These are phyloP conservation scores for Penicillium sp. DNA, from an alignment of 2,329 filamentous ascomycete species.

Conservation along the genomic window DNA sequence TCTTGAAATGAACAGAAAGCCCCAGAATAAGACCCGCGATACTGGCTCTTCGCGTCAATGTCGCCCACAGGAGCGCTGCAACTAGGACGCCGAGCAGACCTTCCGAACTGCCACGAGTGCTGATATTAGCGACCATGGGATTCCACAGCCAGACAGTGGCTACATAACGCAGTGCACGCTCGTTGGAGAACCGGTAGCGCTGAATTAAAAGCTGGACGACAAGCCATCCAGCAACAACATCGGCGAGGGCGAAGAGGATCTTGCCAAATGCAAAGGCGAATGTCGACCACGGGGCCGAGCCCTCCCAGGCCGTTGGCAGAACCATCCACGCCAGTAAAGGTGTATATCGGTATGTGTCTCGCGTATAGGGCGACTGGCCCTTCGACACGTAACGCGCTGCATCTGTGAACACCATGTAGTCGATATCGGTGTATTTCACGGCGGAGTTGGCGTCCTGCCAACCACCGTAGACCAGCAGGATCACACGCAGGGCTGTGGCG, in stretches of 20 bases:
- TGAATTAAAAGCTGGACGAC: conserved; percentile 57
- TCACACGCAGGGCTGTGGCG: conserved; percentile 61
- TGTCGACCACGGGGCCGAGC: conserved; percentile 23
- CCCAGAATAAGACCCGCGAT: conserved; percentile 76
- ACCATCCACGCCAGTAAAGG: conserved; percentile 90
- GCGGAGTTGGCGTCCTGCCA: conserved; percentile 90
- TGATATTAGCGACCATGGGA: conserved; percentile 97
- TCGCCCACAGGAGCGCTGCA: conserved; percentile 78
- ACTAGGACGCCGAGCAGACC: conserved; percentile 84
- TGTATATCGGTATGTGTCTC: conserved; percentile 96
- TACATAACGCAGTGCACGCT: conserved; percentile 64
- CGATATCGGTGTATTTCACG: conserved; percentile 97
- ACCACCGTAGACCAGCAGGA: conserved; percentile 80
- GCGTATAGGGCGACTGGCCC: conserved; percentile 73
- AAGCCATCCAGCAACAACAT: conserved; percentile 80
- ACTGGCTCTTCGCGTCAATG: conserved; percentile 58
- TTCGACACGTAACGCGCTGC: conserved; percentile 72
- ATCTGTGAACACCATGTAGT: conserved; percentile 98
- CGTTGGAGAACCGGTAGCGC: conserved; percentile 48
- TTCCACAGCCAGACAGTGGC: conserved; percentile 91
- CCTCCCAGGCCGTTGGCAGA: conserved; percentile 66
- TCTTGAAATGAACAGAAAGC: conserved; percentile 91
- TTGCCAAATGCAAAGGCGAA: conserved; percentile 74
- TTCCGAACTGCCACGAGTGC: conserved; percentile 90
- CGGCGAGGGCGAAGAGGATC: conserved; percentile 75